Percentiles rank a stretch among this genome's conserved stretches.
phyloP scores from a whole-genome alignment of 352 stramenopile genomes.

The Phytophthora sp. region DNA sequence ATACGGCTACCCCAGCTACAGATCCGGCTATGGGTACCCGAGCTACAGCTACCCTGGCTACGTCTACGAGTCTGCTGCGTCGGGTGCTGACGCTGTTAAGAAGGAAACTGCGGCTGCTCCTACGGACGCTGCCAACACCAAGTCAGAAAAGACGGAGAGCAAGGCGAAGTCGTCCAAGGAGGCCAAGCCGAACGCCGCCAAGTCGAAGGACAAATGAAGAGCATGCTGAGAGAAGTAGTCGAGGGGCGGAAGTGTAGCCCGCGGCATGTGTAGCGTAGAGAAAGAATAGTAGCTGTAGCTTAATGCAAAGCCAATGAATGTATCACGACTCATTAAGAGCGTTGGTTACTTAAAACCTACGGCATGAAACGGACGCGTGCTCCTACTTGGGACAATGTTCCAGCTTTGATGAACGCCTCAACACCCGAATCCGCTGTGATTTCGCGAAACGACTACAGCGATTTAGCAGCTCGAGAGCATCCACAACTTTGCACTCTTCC shows the following conservation, averaged over 20 bases:
- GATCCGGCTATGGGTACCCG: background rate
- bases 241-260: background rate
- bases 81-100: background rate
- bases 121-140: background rate
- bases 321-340: no score
- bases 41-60: no score
- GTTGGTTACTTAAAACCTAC: background rate
- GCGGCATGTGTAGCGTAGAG: slow-evolving; percentile 6
- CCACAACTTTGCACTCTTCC: background rate
- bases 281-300: background rate
- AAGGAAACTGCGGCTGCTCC: background rate
- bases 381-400: background rate
- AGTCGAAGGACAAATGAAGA: slow-evolving; percentile 19
- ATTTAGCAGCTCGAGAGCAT: background rate
- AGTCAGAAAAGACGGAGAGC: slow-evolving; percentile 9
- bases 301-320: slow-evolving; percentile 9
- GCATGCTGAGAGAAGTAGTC: background rate
- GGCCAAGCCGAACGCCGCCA: slow-evolving; percentile 8
- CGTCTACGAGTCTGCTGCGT: no score
- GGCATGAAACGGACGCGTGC: slow-evolving; percentile 1
- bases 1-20: slow-evolving; percentile 5
- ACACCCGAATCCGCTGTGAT: background rate
- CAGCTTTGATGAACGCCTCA: background rate
- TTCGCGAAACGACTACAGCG: slow-evolving; percentile 11
- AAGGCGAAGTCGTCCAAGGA: slow-evolving; percentile 7